Evolutionary conservation across 1,139 yeast species (phyloP).

Genomic region (Debaryomyces udenii): DNA sequence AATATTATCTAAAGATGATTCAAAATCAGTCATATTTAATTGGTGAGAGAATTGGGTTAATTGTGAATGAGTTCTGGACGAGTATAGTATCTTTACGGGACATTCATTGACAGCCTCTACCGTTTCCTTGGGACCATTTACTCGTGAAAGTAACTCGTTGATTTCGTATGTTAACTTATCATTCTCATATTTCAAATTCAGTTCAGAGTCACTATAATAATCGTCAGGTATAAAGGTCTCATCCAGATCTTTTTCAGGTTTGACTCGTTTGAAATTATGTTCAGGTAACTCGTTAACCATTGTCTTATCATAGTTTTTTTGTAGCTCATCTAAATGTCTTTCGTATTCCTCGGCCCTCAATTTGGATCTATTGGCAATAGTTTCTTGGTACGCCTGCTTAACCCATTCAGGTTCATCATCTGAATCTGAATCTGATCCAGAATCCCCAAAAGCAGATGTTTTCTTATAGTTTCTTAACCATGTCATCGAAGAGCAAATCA

Average conservation of each 20-base stretch:
- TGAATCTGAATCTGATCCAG: constrained; percentile 16
- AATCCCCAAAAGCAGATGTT: constrained; percentile 12
- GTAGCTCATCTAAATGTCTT: constrained; percentile 33
- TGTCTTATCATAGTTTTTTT: constrained; percentile 18
- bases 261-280: constrained; percentile 12
- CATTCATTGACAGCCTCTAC: constrained; percentile 31
- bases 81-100: constrained; percentile 56
- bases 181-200: constrained; percentile 20
- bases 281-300: constrained; percentile 17
- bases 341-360: constrained; percentile 45
- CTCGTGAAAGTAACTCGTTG: constrained; percentile 40
- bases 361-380: constrained; percentile 32
- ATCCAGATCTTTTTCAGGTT: constrained; percentile 16
- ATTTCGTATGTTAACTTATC: constrained; percentile 47
- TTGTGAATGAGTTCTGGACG: constrained; percentile 94
- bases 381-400: constrained; percentile 42
- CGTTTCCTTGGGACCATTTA: constrained; percentile 20
- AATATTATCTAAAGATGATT: constrained; percentile 55
- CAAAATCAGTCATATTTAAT: constrained; percentile 61
- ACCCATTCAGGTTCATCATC: constrained; percentile 70
- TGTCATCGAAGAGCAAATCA: constrained; percentile 83
- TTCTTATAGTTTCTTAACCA: constrained; percentile 74
- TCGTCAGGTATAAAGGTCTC: constrained; percentile 45
- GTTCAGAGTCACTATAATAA: constrained; percentile 38
- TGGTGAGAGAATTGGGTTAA: constrained; percentile 81